These are phyloP conservation scores for Eucalyptus erythrocorys DNA, from an alignment of 345 rosid species.

Conservation along the genomic window DNA sequence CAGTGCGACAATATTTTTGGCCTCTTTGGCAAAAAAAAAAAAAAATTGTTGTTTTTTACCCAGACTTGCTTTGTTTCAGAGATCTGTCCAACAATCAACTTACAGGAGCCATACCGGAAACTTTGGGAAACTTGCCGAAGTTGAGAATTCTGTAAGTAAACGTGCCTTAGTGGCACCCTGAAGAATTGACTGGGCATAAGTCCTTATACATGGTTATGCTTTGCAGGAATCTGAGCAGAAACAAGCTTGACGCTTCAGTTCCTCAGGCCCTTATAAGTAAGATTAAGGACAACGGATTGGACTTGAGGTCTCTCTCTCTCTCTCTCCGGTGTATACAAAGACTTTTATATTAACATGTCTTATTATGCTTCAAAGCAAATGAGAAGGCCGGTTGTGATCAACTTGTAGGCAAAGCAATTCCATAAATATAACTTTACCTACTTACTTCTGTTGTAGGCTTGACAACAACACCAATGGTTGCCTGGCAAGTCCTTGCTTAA, in stretches of 20 bases:
- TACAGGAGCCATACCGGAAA: constrained; percentile 3
- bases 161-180: too few species aligned
- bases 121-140: not conserved
- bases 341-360: not conserved
- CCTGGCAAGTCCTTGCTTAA: not conserved
- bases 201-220: too few species aligned
- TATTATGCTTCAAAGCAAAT: not conserved
- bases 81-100: constrained; percentile 13
- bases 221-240: constrained; percentile 26
- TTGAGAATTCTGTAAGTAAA: constrained; percentile 6
- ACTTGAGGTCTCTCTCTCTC: not conserved
- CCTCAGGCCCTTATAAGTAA: constrained; percentile 18
- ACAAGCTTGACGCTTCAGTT: constrained; percentile 24
- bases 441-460: constrained; percentile 3
- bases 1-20: too few species aligned
- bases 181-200: too few species aligned
- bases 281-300: constrained; percentile 3
- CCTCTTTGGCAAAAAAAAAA: too few species aligned
- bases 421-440: too few species aligned
- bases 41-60: too few species aligned
- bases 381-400: not conserved
- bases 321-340: too few species aligned
- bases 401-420: not conserved
- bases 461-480: constrained; percentile 21
- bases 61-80: not conserved